Evolutionary conservation across 1,284 basidiomycete genomes (phyloP), one percentile per base, ranked within the genome.

Genomic region (Gymnopus androsaceus): DNA sequence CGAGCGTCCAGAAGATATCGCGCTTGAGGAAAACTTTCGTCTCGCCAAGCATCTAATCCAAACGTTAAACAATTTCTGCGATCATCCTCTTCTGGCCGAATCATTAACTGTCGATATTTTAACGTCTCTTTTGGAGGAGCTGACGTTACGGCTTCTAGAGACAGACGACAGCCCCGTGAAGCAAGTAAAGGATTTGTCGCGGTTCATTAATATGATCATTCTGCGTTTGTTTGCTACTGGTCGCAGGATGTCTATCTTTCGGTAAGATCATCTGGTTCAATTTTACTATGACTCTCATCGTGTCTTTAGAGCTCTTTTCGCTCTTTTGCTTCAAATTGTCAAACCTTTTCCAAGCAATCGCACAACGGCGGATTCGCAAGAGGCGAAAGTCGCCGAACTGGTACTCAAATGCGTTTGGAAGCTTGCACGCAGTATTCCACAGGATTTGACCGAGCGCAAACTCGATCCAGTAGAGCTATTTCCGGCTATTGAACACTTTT

Each of bases 391-490:
- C 47, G 95, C 95, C 6, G 97, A 99, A 70, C 81, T 99, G 30
- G 92, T 99, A 28, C 79, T 99, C 65, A 99, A 99, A 78, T 99
- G 97, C 72, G 85, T 99, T 31, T 99, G 97, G 97, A 99, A 99
- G 75, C 78, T 98, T 52, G 95, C 95, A 8, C 85, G 96, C 63
- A 94, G 93, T 62, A 92, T 98, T 45, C 94, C 95, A 14, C 90
- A 94, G 63, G 94, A 96, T 69, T 79, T 99, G 44, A 83, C 84
- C 60, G 90, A 94, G 54, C 79, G 84, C 5, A 80, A 85, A 27
- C 78, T 99, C 42, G 89, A 94, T 68, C 89, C 95, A 17, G 88
- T 93, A 15, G 90, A 94, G 62, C 75, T 99, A 19, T 90, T 99
- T 67, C 88, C 88, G n/a, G 90, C 95, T 8, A 88, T 99, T 57